Conservation (phyloP, 164 flowering plant genomes). For the Annona squamosa region DNA sequence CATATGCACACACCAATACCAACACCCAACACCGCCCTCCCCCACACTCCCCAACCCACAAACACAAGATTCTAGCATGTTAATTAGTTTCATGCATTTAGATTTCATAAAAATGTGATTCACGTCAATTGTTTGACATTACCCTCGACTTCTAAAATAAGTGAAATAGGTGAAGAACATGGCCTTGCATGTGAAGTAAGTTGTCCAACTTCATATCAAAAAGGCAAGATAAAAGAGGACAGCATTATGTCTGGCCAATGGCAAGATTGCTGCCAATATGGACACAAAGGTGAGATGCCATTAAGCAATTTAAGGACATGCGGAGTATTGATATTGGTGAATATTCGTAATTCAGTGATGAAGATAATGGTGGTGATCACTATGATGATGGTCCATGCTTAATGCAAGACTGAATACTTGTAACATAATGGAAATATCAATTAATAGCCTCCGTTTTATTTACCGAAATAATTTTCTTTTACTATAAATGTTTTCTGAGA, state of each 20-base stretch:
- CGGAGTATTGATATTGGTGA: conserved; percentile 18
- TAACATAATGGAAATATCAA: background rate
- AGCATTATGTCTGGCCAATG: conserved; percentile 19
- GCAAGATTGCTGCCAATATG: conserved; percentile 12
- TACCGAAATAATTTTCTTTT: background rate
- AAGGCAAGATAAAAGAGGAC: conserved; percentile 55
- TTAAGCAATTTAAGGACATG: conserved; percentile 12
- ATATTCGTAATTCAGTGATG: conserved; percentile 32
- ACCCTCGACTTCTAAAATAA: no score
- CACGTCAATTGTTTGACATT: no score
- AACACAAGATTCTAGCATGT: no score
- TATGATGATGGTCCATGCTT: conserved; percentile 13
- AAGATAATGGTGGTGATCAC: conserved; percentile 4
- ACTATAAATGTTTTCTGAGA: background rate
- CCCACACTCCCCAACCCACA: no score
- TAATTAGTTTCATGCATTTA: no score
- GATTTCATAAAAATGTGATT: no score
- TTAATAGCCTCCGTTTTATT: background rate
- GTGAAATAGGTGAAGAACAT: conserved; percentile 68
- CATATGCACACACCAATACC: no score
- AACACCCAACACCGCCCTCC: no score
- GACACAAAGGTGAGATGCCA: conserved; percentile 9
- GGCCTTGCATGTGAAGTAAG: conserved; percentile 78
- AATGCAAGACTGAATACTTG: background rate
- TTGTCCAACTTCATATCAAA: conserved; percentile 63